Base-by-base conservation (phyloP, 2,329 filamentous ascomycete species). In the Bipolaris zeicola region DNA sequence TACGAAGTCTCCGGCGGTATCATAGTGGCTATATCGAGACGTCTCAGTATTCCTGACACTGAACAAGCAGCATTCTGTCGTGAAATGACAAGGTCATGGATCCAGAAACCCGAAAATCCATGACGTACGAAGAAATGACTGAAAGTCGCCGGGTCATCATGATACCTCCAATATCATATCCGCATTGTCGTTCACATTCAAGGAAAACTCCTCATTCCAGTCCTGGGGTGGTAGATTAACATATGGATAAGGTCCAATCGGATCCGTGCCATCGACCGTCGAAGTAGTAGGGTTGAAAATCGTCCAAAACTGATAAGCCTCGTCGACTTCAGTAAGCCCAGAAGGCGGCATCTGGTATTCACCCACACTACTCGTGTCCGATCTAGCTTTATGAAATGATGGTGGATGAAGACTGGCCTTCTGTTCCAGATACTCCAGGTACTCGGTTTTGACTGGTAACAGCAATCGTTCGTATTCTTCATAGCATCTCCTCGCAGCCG, bases 381-480 rank as follows among this genome's bases (percentile, higher is more conserved):
- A 50, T 20, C 45, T 18, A 39, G 46, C 48, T 14, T 56, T 47
- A 1, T 50, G 60, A 8, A 57, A 55, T 14, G 54, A 43, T 26
- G 61, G 54, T 10, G 63, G 60, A 13, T 57, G 52, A 16, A 65
- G 50, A n/a, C 50, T 68, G n/a, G 64, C 57, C 46, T 70, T 72
- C n/a, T 69, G 67, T 3, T 63, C 58, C 36, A 75, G 52, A 41
- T 73, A 72, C 7, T 75, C 72, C 7, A 62, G 39, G 44, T 74
- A 76, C 16, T 75, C 72, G 28, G 72, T 69, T 54, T 69, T 74
- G 22, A 71, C 62, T 3, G 70, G 72, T 4, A 58, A 53, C 7
- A 75, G 51, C 7, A 71, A 60, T 48, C 70, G 64, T 36, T 73
- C 66, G 31, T 74, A 76, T 51, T 75, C 72, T 41, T 75, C 71